Base-by-base conservation (phyloP, 176 grass and related monocot genomes). In the Cocos nucifera region DNA sequence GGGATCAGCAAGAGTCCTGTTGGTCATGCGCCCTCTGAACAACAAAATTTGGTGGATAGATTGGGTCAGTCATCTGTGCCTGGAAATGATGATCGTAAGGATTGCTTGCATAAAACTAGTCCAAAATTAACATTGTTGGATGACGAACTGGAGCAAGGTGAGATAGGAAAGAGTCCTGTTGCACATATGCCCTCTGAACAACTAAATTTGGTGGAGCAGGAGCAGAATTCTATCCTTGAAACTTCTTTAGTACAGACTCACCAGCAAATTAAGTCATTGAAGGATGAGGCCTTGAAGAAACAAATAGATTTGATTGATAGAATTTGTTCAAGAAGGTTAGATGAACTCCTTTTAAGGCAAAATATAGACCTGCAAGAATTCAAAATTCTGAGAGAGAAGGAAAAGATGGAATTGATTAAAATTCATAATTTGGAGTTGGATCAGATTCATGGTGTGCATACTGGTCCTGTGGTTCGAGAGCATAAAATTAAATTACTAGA, bases 291-390 rank as follows among this genome's bases (percentile, higher is more conserved):
- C 53, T 73, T 73, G 57, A 30, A 49, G 50, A 76, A 27, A 51
- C 25, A 60, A 62, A 71, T 90, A 17, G 72, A 86, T 32, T 8
- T 32, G 30, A 32, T 32, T 32, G 30, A 8, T 32, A 50, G 86
- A 50, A 53, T 79, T 64, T 80, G 19, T 77, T 73, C 67, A 70
- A 56, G 71, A 76, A 82, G 87, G 64, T 53, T 71, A 17, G 51
- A 6, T 6, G 54, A 77, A 65, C 75, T 86, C 49, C 51, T 90
- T 32, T 79, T 51, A 18, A 22, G 39, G 57, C 87, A 90, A 62
- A 82, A 70, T 17, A 10, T 30, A 69, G 82, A 80, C 32, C 69
- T 73, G 17, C 73, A 77, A 52, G 51, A 77, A 56, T 80, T 86
- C 29, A 83, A 90, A 58, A 50, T 25, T 63, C 3, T 60, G 49